Evolutionary conservation across 768 basidiomycete genomes (phyloP).

Genomic region (Suillus lakei): DNA sequence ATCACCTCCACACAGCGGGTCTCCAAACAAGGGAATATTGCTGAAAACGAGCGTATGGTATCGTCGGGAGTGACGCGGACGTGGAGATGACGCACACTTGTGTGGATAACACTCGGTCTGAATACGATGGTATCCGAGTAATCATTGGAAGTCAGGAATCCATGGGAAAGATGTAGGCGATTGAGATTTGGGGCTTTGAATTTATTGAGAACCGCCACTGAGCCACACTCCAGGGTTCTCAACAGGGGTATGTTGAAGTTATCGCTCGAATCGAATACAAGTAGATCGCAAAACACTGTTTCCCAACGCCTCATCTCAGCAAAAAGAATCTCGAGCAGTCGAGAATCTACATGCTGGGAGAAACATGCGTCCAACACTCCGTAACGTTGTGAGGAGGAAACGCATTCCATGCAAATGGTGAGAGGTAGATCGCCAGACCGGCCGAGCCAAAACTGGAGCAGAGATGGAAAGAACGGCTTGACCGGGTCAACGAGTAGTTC

Average conservation of each 20-base stretch:
- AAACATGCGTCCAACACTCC: too few species aligned
- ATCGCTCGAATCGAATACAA: background rate
- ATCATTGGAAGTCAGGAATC: too few species aligned
- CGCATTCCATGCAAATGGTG: background rate
- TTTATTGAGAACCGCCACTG: background rate
- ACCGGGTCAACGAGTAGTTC: too few species aligned
- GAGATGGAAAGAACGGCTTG: background rate
- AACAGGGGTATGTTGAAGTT: background rate
- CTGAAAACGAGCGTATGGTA: background rate
- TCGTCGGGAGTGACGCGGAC: background rate
- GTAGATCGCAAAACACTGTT: background rate
- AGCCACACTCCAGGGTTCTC: background rate
- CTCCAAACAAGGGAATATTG: background rate
- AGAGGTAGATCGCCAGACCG: background rate
- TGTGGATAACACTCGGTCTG: background rate
- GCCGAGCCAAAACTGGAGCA: background rate
- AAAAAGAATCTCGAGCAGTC: background rate
- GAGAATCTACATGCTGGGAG: background rate
- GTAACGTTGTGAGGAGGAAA: background rate
- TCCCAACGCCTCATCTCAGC: background rate
- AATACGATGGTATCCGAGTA: too few species aligned
- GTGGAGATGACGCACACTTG: background rate
- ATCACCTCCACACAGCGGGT: too few species aligned
- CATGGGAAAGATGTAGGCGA: too few species aligned
- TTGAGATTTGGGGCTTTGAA: background rate